Evolutionary conservation across 2,329 filamentous ascomycete genomes (phyloP).

Genomic region (Lasiodiplodia hormozganensis): DNA sequence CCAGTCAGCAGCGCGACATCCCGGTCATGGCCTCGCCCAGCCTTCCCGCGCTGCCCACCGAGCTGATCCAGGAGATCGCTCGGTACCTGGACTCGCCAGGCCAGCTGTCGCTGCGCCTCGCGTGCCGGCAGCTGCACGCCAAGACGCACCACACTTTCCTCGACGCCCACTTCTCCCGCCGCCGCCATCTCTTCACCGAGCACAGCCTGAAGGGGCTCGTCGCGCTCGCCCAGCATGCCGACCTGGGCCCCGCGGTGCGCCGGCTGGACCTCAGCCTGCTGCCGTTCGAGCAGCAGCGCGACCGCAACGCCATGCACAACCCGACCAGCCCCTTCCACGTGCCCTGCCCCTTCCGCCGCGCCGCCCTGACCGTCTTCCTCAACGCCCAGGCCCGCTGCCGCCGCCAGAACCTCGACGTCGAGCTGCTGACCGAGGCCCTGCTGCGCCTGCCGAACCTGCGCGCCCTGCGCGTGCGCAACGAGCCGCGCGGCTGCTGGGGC

Average conservation of each 20-base stretch:
- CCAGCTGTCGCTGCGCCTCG: background rate
- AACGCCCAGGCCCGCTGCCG: background rate
- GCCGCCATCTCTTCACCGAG: constrained; percentile 9
- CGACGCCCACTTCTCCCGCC: background rate
- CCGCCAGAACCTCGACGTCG: background rate
- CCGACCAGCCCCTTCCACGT: background rate
- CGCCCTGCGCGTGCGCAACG: background rate
- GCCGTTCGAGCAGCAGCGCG: constrained; percentile 4
- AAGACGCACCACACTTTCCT: constrained; percentile 16
- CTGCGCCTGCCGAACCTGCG: background rate
- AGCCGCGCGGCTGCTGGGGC: constrained; percentile 2
- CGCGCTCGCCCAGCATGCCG: background rate
- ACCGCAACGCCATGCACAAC: constrained; percentile 5
- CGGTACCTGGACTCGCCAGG: background rate
- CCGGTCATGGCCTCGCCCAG: background rate
- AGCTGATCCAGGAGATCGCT: constrained; percentile 13
- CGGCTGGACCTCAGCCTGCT: background rate
- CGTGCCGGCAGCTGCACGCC: constrained; percentile 1
- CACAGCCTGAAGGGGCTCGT: background rate
- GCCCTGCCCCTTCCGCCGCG: background rate
- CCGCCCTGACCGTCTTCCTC: constrained; percentile 4
- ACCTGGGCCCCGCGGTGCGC: background rate
- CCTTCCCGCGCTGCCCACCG: constrained; percentile 1
- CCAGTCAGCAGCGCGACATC: background rate
- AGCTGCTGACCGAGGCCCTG: background rate